Conservation (phyloP, 176 grass and related monocot species). For the Carex kokanica region DNA sequence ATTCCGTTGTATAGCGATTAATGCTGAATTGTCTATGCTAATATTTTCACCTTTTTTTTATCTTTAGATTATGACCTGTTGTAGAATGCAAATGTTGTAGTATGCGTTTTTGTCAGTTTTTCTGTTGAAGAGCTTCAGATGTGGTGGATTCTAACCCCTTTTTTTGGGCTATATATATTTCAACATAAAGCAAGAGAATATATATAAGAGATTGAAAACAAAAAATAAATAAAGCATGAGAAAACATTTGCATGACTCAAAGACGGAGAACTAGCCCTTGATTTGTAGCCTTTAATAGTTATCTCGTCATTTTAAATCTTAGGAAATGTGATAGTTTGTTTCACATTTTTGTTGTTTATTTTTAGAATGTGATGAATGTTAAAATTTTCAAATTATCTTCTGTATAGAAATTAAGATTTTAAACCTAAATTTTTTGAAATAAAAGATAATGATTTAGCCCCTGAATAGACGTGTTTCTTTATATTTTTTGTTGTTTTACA, state of each 20-base stretch:
- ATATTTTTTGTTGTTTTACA: not conserved
- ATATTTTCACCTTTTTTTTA: conserved; percentile 21
- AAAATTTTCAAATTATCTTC: no score
- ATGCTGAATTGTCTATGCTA: conserved; percentile 18
- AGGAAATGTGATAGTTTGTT: not conserved
- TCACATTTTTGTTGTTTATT: not conserved
- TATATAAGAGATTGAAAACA: not conserved
- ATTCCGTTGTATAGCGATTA: conserved; percentile 23
- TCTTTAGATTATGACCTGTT: conserved; percentile 17
- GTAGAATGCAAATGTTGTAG: conserved; percentile 17
- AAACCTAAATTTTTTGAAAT: no score
- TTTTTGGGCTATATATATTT: not conserved
- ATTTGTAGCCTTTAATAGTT: not conserved
- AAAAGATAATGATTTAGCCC: no score
- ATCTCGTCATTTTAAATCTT: not conserved
- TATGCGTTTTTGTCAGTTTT: not conserved
- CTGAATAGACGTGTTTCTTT: not conserved
- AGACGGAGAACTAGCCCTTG: not conserved
- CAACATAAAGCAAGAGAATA: not conserved
- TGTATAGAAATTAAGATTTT: no score
- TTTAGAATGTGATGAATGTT: not conserved
- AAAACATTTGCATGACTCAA: not conserved
- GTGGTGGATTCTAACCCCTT: not conserved
- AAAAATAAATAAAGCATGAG: not conserved
- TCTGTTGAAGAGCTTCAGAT: not conserved